Conservation (phyloP, 2,329 filamentous ascomycete genomes). For the Chaetomium sp. region DNA sequence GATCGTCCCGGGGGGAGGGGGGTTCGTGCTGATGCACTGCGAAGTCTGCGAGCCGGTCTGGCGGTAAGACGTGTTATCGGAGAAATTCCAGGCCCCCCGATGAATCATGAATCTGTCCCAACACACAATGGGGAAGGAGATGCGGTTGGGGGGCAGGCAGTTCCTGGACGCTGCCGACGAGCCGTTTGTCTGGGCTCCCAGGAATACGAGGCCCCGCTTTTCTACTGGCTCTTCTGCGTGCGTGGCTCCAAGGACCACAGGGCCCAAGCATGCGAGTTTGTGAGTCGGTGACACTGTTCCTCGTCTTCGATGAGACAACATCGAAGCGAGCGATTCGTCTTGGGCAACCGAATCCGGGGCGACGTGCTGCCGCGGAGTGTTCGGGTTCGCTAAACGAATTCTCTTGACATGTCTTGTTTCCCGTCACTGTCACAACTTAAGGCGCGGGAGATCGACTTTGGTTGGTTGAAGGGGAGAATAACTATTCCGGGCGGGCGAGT, state of each 20-base stretch:
- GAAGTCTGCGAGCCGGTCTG: constrained; percentile 2
- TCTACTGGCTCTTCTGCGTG: constrained; percentile 8
- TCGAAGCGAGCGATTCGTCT: not conserved
- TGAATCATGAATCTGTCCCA: no score
- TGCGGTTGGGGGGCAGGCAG: not conserved
- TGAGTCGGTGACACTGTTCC: not conserved
- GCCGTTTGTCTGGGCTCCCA: not conserved
- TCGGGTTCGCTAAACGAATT: not conserved
- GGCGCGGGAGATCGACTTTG: not conserved
- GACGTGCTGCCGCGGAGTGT: not conserved
- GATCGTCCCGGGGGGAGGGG: constrained; percentile 1
- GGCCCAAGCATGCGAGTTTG: constrained; percentile 2
- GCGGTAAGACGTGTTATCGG: constrained; percentile 10
- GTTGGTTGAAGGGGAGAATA: not conserved
- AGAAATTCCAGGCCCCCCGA: no score
- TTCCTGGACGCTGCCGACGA: not conserved
- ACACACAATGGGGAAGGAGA: no score
- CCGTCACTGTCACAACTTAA: not conserved
- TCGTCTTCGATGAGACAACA: constrained; percentile 9
- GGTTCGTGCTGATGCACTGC: no score
- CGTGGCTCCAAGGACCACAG: constrained; percentile 18
- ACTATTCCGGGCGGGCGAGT: not conserved
- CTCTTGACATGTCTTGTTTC: not conserved
- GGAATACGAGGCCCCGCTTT: constrained; percentile 18
- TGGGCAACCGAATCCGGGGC: not conserved